Percentiles rank a stretch among this genome's conserved stretches.
Conservation (phyloP, 108 stramenopile genomes). For the Cyclostephanos invisitatus region DNA sequence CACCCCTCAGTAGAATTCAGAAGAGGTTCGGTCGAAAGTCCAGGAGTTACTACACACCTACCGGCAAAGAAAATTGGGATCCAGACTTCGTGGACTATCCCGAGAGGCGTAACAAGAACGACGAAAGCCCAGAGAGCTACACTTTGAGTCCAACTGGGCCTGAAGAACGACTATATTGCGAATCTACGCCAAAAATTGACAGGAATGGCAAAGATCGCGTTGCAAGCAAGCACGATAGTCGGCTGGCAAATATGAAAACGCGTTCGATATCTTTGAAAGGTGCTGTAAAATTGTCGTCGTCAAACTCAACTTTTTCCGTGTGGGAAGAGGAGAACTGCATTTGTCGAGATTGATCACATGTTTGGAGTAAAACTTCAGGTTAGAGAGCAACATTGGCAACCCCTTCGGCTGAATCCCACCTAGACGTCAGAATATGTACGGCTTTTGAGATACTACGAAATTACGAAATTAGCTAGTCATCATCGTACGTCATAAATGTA, state of each 20-base stretch:
- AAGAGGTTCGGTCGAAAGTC: background rate
- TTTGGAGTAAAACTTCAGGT: background rate
- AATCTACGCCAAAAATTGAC: too few species aligned
- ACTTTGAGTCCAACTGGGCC: too few species aligned
- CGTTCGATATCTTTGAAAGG: too few species aligned
- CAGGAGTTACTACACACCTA: conserved; percentile 3
- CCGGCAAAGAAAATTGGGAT: conserved; percentile 6
- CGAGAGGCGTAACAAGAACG: background rate
- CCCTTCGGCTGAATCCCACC: background rate
- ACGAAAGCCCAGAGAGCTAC: background rate
- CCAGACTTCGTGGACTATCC: conserved; percentile 1
- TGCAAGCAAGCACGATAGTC: too few species aligned
- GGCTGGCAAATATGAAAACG: too few species aligned
- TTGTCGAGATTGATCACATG: background rate
- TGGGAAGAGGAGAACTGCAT: too few species aligned
- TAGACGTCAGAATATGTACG: background rate
- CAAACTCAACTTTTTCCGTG: too few species aligned
- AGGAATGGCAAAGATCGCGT: too few species aligned
- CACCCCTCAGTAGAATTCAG: background rate
- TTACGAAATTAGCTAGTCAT: background rate
- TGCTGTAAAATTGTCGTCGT: too few species aligned
- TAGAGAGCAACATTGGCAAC: background rate
- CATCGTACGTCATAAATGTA: conserved; percentile 19
- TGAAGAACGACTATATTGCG: too few species aligned
- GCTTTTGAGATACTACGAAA: background rate